Base-by-base conservation (phyloP, 306 rosid genomes). In the Sicyos baderoa region DNA sequence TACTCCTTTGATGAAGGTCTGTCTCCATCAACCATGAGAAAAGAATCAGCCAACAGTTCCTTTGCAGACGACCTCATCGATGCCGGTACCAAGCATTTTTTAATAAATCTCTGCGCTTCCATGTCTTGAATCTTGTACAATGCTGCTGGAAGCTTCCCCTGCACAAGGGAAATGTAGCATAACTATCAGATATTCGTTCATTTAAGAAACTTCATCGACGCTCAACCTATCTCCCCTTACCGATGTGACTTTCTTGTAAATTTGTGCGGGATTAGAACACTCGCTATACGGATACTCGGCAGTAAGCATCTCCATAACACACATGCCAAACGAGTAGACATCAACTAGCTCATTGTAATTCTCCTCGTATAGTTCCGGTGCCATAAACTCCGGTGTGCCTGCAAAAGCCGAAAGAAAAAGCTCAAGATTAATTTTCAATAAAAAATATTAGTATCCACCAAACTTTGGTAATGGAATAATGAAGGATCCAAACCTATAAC, bases 351-450 rank as follows among this genome's bases (percentile, higher is more conserved):
- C 97, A 60, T 85, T 84, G 87, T 91, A 89, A 75, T 89, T 84
- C 74, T 91, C 97, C 61, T 89, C 97, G 27, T 91, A 89, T 29
- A 91, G 48, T 75, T n/a, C n/a, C n/a, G n/a, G n/a, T n/a, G n/a
- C n/a, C n/a, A n/a, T n/a, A n/a, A 91, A 91, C 81, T 91, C 97
- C 0, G 97, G 96, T 19, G 97, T 91, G 75, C 97, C 97, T 91
- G 40, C 55, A 7, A 72, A 53, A 63, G 29, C 10, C 19, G 66
- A 70, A 53, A 70, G 53, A 22, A 48, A 9, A 16, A 23, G n/a
- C 17, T 56, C 52, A 5, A 72, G 21, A 21, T 49, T 29, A 54
- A 14, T 66, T 48, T 29, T 11, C 16, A 40, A 19, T 37, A 8
- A 21, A 14, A n/a, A 54, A 54, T 5, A 54, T 55, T 44, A 12